These are phyloP conservation scores for Solanum gracilifrons DNA, from an alignment of 257 asterid genomes.

Conservation along the genomic window DNA sequence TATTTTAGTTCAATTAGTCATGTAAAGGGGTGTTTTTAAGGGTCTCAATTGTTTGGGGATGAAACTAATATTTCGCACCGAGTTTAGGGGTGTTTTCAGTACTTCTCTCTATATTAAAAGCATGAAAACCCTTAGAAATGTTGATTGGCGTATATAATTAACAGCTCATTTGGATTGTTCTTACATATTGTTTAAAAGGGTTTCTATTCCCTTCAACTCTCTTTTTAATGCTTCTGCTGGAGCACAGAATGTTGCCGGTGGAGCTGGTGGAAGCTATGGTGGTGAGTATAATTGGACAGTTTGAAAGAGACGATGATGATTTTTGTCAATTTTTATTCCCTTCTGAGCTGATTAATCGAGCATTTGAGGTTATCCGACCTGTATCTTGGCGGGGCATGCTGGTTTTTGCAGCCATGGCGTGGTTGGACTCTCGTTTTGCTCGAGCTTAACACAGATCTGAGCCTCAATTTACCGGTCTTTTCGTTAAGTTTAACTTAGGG, in stretches of 20 bases:
- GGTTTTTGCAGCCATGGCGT: slow-evolving; percentile 12
- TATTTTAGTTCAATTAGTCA: no score
- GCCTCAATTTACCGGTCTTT: background rate
- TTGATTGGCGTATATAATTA: no score
- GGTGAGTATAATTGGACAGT: background rate
- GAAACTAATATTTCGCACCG: no score
- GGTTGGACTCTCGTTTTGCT: background rate
- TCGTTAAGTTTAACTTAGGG: background rate
- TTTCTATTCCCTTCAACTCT: no score
- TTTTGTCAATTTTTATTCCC: background rate
- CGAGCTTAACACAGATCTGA: background rate
- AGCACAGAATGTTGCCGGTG: background rate
- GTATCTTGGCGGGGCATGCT: slow-evolving; percentile 40
- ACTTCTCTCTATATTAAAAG: no score
- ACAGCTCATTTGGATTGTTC: background rate
- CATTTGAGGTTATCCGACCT: slow-evolving; percentile 9
- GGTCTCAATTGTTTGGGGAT: no score
- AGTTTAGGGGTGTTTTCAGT: no score
- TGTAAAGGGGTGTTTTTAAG: no score
- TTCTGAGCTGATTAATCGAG: background rate
- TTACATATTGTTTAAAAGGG: background rate
- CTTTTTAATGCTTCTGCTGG: no score
- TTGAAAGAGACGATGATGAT: background rate
- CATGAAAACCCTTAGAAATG: no score
- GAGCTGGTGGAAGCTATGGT: background rate